phyloP scores from a whole-genome alignment of 306 rosid genomes.

The Prunus davidiana region DNA sequence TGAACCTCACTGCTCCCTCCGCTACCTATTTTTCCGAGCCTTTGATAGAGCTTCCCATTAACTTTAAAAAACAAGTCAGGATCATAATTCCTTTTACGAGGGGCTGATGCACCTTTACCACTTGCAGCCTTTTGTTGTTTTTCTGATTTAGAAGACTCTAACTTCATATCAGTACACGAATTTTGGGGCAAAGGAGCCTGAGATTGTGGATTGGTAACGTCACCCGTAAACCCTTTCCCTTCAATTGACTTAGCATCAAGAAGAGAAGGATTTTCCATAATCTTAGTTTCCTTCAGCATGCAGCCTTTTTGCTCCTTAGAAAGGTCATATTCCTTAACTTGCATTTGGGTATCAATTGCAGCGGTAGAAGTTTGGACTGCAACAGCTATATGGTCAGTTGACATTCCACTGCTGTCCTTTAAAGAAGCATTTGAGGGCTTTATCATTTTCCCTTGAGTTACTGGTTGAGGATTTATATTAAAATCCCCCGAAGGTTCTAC shows the following conservation, averaged over 20 bases:
- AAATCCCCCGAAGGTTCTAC: slow-evolving; percentile 40
- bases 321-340: slow-evolving; percentile 33
- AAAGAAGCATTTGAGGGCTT: slow-evolving; percentile 30
- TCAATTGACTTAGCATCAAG: slow-evolving; percentile 36
- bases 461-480: slow-evolving; percentile 33
- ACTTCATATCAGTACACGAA: slow-evolving; percentile 44
- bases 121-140: slow-evolving; percentile 61
- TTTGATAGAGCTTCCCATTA: slow-evolving; percentile 92
- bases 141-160: slow-evolving; percentile 52
- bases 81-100: slow-evolving; percentile 74
- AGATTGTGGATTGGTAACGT: slow-evolving; percentile 36
- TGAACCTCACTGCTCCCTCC: slow-evolving; percentile 99
- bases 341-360: slow-evolving; percentile 30
- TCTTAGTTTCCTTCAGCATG: slow-evolving; percentile 34
- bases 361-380: slow-evolving; percentile 36
- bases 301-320: slow-evolving; percentile 45
- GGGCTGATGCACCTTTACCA: slow-evolving; percentile 47
- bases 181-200: slow-evolving; percentile 41
- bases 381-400: slow-evolving; percentile 33
- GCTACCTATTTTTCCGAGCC: slow-evolving; percentile 98
- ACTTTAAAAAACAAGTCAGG: slow-evolving; percentile 92
- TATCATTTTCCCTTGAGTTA: slow-evolving; percentile 28
- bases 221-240: slow-evolving; percentile 35
- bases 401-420: slow-evolving; percentile 36
- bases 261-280: slow-evolving; percentile 32